Conservation (phyloP, 208 protist species). For the Plasmodiophora brassicae region DNA sequence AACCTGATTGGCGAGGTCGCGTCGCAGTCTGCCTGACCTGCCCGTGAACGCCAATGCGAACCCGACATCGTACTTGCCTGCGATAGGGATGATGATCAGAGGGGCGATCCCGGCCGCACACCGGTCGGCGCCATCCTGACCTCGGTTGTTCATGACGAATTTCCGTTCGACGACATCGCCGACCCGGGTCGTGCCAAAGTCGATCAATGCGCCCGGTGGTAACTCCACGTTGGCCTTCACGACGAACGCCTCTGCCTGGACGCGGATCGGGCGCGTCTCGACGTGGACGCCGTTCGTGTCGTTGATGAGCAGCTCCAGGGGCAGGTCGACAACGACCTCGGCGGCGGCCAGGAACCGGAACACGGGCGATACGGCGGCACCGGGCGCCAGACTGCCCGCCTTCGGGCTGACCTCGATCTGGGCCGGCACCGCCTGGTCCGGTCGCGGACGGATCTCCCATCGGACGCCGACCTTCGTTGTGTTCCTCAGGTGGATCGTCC, state of each 20-base stretch:
- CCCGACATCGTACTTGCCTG: constrained; percentile 80
- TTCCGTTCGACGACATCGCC: constrained; percentile 70
- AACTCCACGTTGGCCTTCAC: constrained; percentile 75
- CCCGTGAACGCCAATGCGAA: constrained; percentile 57
- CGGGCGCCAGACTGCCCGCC: constrained; percentile 69
- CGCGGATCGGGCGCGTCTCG: neutral
- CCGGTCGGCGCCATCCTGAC: no score
- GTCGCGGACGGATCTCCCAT: constrained; percentile 64
- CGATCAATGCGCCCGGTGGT: constrained; percentile 63
- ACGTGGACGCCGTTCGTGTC: constrained; percentile 6
- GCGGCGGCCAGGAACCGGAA: constrained; percentile 36
- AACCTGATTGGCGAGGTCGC: neutral
- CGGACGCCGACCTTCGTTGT: constrained; percentile 67
- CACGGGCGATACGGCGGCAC: constrained; percentile 58
- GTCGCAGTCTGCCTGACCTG: neutral
- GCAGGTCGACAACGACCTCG: constrained; percentile 49
- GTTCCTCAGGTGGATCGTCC: constrained; percentile 66
- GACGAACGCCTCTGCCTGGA: constrained; percentile 82
- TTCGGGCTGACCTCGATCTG: constrained; percentile 67
- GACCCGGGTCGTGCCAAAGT: constrained; percentile 79
- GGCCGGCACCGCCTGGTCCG: constrained; percentile 59
- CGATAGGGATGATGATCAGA: constrained; percentile 44
- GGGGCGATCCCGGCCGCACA: no score
- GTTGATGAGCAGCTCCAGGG: constrained; percentile 68
- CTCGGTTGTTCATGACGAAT: constrained; percentile 80